Evolutionary conservation across 192 early-diverging fungal genomes (phyloP), one percentile per base, ranked within the genome.

Genomic region (Podila minutissima): DNA sequence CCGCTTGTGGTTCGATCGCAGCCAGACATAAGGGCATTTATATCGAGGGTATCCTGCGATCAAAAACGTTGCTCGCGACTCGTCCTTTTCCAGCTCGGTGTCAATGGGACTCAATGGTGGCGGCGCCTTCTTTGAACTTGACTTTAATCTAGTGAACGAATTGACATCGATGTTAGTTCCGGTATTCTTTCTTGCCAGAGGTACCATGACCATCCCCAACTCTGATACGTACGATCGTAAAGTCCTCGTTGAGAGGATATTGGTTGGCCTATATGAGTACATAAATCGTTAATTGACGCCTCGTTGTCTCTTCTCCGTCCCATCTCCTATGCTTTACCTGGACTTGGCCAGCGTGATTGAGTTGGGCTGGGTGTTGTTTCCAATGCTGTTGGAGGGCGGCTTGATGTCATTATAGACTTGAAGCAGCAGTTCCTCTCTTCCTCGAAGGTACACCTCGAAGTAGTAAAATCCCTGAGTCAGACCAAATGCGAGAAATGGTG

Each of bases 21-120:
- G 83, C 92, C 92, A 93, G 49, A 93, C 92, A 68, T 91, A 93
- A 24, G 92, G 92, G 49, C 91, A 90, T 67, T 88, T 88, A 74
- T 93, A 93, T 12, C 89, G 85, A 33, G 89, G 86, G 64, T 93
- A 93, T 49, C 91, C 92, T 58, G 91, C 91, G 49, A 93, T 81
- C 29, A 93, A 62, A 60, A 93, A 93, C 24, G 88, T 88, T 5
- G 89, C 84, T 6, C 85, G 84, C 26, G 76, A 62, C 22, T 82
- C 61, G 67, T 93, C 92, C 63, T 83, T 79, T 67, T 73, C 83
- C 59, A 86, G 59, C 19, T 78, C 83, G 6, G 81, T 64, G 29
- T 82, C 83, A 57, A 84, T 74, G 3, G 76, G 83, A 59, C 83
- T 84, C 12, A 72, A 48, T 29, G 81, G 82, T 35, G 72, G 64